Evolutionary conservation across 2,329 filamentous ascomycete genomes (phyloP).

Genomic region (Phyllosticta capitalensis): DNA sequence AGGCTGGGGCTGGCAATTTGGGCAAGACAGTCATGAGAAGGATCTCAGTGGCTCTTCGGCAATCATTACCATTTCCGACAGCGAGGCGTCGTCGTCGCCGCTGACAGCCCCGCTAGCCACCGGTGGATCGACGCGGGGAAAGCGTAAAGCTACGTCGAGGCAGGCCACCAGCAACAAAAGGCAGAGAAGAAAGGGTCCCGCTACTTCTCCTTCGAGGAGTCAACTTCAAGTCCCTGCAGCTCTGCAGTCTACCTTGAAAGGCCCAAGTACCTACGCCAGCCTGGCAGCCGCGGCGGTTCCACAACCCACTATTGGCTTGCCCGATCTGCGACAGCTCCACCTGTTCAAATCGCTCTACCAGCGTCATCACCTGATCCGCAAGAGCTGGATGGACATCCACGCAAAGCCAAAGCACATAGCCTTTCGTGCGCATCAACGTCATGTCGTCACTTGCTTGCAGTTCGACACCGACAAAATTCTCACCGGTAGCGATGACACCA

Average conservation of each 20-base stretch:
- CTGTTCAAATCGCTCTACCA: constrained; percentile 95
- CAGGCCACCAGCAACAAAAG: constrained; percentile 39
- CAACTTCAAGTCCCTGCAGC: constrained; percentile 37
- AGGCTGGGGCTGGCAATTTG: constrained; percentile 97
- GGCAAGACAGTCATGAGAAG: constrained; percentile 64
- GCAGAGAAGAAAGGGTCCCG: constrained; percentile 45
- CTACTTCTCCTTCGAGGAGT: constrained; percentile 31
- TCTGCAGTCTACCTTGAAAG: constrained; percentile 51
- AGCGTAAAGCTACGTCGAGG: constrained; percentile 30
- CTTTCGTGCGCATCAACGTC: constrained; percentile 89
- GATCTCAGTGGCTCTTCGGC: constrained; percentile 57
- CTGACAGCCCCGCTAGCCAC: constrained; percentile 6
- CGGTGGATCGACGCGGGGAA: constrained; percentile 22
- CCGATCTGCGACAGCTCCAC: constrained; percentile 73
- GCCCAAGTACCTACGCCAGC: constrained; percentile 76
- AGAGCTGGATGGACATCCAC: constrained; percentile 79
- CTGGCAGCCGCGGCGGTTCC: constrained; percentile 76
- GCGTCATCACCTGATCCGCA: constrained; percentile 79
- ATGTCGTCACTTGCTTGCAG: constrained; percentile 95
- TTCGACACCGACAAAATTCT: constrained; percentile 98
- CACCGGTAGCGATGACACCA: constrained; percentile 92
- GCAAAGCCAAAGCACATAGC: constrained; percentile 84
- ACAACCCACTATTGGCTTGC: constrained; percentile 68
- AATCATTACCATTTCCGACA: constrained; percentile 28
- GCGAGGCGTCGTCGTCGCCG: constrained; percentile 23